A percentile compares a stretch with the other conserved stretches of the same genome.
Evolutionary conservation across 129 eudicot species (phyloP).

Genomic region (Flaveria robusta): DNA sequence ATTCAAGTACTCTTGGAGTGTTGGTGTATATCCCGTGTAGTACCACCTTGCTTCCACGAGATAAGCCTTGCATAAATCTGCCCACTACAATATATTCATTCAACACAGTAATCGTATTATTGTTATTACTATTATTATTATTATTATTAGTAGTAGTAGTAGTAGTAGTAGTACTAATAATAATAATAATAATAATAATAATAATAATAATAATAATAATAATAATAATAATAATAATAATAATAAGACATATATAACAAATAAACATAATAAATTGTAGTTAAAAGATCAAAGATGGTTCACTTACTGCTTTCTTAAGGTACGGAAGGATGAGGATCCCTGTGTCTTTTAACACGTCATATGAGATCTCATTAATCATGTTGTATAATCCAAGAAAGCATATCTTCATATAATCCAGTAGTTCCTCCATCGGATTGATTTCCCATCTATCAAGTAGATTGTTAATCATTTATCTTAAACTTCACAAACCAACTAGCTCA

Average conservation of each 20-base stretch:
- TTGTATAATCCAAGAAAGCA: slow-evolving; percentile 39
- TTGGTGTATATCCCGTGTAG: slow-evolving; percentile 23
- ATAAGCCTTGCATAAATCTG: slow-evolving; percentile 34
- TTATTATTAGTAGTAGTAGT: too few relatives aligned
- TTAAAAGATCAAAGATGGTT: neutral
- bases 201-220: too few relatives aligned
- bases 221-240: too few relatives aligned
- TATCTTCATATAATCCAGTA: slow-evolving; percentile 40
- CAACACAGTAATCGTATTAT: too few relatives aligned
- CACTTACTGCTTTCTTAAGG: slow-evolving; percentile 33
- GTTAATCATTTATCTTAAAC: neutral
- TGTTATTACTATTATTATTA: too few relatives aligned
- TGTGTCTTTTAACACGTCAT: slow-evolving; percentile 6
- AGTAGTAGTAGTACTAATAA: too few relatives aligned
- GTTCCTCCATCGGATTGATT: slow-evolving; percentile 25
- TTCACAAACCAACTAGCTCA: neutral
- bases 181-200: too few relatives aligned
- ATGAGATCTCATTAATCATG: too few relatives aligned
- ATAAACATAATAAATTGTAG: too few relatives aligned
- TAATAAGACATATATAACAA: too few relatives aligned
- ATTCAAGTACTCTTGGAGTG: slow-evolving; percentile 33
- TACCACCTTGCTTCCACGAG: slow-evolving; percentile 39
- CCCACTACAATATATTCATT: slow-evolving; percentile 31
- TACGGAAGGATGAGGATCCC: slow-evolving; percentile 15
- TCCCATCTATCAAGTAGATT: slow-evolving; percentile 34